Evolutionary conservation across 2,329 filamentous ascomycete species (phyloP).

Genomic region (Exophiala sideris): DNA sequence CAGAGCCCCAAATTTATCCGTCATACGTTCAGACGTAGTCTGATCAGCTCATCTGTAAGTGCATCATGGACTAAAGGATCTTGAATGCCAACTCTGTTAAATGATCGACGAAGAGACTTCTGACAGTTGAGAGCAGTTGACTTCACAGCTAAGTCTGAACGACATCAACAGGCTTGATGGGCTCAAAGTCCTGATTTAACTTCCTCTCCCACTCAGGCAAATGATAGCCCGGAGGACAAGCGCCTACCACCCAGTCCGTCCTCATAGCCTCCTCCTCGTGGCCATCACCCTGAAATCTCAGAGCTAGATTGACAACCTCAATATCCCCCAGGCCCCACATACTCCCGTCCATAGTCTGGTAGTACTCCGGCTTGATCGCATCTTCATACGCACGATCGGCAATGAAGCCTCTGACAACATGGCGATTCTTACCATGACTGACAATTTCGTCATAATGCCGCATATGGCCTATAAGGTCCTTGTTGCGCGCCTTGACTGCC

Average conservation of each 20-base stretch:
- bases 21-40: no score
- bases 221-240: constrained; percentile 10
- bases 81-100: no score
- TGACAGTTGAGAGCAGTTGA: no score
- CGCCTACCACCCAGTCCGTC: constrained; percentile 1
- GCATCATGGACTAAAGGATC: no score
- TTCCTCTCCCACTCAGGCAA: constrained; percentile 2
- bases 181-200: background rate
- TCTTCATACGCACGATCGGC: constrained; percentile 5
- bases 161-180: background rate
- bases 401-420: constrained; percentile 9
- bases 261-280: background rate
- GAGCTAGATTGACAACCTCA: background rate
- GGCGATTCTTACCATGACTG: constrained; percentile 6
- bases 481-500: constrained; percentile 8
- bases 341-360: constrained; percentile 1
- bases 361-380: constrained; percentile 7
- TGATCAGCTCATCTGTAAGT: no score
- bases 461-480: constrained; percentile 7
- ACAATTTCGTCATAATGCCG: constrained; percentile 18
- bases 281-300: background rate
- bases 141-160: no score
- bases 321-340: constrained; percentile 5
- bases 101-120: no score
- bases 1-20: no score